Percentiles rank a stretch among this genome's conserved stretches.
Evolutionary conservation across 1,284 basidiomycete genomes (phyloP).

Genomic region (Rhizopogon parksii): DNA sequence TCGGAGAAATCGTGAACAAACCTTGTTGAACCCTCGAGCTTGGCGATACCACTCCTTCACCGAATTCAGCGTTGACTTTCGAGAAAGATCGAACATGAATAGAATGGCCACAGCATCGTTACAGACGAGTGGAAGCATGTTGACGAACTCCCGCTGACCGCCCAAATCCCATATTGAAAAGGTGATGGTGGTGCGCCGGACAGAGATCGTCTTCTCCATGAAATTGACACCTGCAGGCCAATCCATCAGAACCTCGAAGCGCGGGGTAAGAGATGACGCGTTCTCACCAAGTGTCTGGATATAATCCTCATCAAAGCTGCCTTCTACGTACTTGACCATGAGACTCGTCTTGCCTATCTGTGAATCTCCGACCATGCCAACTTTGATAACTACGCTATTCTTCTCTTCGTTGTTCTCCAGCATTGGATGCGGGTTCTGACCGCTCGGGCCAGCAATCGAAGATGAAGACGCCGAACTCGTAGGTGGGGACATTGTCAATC

Average conservation of each 20-base stretch:
- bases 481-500: conserved; percentile 37
- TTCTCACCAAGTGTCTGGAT: conserved; percentile 91
- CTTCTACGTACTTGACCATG: conserved; percentile 98
- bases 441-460: conserved; percentile 44
- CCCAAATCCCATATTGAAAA: conserved; percentile 99
- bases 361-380: conserved; percentile 98
- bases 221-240: conserved; percentile 81
- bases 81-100: conserved; percentile 98
- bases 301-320: conserved; percentile 97
- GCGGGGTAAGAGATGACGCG: background rate
- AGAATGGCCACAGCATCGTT: conserved; percentile 98
- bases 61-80: conserved; percentile 94
- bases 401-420: conserved; percentile 67
- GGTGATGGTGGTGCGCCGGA: conserved; percentile 95
- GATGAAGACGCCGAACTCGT: conserved; percentile 39
- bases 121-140: conserved; percentile 96
- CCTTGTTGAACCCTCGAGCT: conserved; percentile 97
- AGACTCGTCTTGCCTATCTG: conserved; percentile 98
- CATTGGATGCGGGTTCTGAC: conserved; percentile 40
- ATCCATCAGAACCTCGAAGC: conserved; percentile 12
- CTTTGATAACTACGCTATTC: conserved; percentile 94
- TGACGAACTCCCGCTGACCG: conserved; percentile 96
- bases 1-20: conserved; percentile 29
- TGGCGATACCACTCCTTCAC: conserved; percentile 99
- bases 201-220: conserved; percentile 98